Base-by-base conservation (phyloP, 805 yeast species). In the Starmerella apicola region DNA sequence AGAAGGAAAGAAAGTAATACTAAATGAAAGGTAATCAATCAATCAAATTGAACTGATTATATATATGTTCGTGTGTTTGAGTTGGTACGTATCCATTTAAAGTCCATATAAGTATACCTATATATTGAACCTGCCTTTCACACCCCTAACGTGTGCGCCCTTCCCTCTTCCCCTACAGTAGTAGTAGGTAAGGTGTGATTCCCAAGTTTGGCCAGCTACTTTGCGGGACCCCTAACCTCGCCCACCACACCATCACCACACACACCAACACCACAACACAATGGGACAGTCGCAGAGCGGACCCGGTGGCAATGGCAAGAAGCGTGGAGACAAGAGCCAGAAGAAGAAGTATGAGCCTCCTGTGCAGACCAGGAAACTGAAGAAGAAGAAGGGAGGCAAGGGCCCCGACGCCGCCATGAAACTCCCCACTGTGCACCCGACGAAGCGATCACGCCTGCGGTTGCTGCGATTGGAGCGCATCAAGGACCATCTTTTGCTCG, bases 381-480 rank as follows among this genome's bases (percentile, higher is more conserved):
- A 95, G 42, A 81, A 83, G 61, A 86, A 84, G 72, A 65, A 62
- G 58, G 81, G 82, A 67, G 77, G 91, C 69, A 84, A 79, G 68
- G 72, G 74, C 36, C 95, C 95, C 6, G 94, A 91, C 38, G 82
- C 83, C 40, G 81, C 93, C 20, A 83, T 78, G 32, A 84, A 79
- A 56, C 71, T 91, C 47, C 98, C 98, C 4, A 70, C 72, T 35
- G 93, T 91, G 28, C 73, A 77, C 55, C 98, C 98, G 37, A 81
- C 77, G 53, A 91, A 95, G 24, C 78, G 98, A 58, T 91, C 97
- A 58, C 84, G 84, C 60, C 70, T 91, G 58, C 86, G 85, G 61
- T 65, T 91, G 50, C 70, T 91, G 51, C 83, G 88, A 63, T 76
- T 88, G 71, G 97, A 91, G 60, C 76, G 98, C 62, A 86, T 91